Percentiles rank a stretch among this genome's conserved stretches.
phyloP scores from a whole-genome alignment of 129 eudicot genomes.

The Saussurea involucrata region DNA sequence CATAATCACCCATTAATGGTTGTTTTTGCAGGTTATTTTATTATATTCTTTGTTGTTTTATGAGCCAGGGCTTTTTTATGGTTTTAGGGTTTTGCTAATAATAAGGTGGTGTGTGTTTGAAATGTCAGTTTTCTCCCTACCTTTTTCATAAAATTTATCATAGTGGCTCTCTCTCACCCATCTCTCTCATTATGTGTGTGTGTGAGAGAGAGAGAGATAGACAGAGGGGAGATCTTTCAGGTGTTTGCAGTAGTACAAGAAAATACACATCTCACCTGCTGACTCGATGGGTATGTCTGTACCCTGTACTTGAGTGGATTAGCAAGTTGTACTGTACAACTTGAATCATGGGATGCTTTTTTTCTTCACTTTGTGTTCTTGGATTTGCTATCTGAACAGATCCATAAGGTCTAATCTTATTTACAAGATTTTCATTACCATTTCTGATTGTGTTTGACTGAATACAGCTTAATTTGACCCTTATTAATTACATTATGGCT shows the following conservation, averaged over 20 bases:
- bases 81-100: constrained; percentile 29
- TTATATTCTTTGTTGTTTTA: constrained; percentile 9
- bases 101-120: constrained; percentile 9
- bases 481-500: neutral
- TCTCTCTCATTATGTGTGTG: neutral
- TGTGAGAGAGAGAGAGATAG: neutral
- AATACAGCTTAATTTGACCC: neutral
- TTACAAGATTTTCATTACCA: neutral
- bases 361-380: constrained; percentile 27
- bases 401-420: neutral
- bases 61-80: constrained; percentile 15
- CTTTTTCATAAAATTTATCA: constrained; percentile 1
- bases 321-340: constrained; percentile 31
- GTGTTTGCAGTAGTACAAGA: constrained; percentile 14
- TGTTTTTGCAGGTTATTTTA: constrained; percentile 13
- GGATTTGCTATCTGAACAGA: constrained; percentile 8
- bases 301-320: constrained; percentile 20
- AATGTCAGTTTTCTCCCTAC: neutral
- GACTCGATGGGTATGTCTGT: constrained; percentile 20
- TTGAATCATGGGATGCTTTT: constrained; percentile 24
- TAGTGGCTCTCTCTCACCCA: neutral
- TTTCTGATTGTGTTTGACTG: neutral
- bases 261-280: constrained; percentile 27
- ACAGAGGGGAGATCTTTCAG: constrained; percentile 24
- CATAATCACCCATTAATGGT: neutral